A percentile compares a stretch with the other conserved stretches of the same genome.
Conservation (phyloP, 305 asterid species). For the Rubia peregrina region DNA sequence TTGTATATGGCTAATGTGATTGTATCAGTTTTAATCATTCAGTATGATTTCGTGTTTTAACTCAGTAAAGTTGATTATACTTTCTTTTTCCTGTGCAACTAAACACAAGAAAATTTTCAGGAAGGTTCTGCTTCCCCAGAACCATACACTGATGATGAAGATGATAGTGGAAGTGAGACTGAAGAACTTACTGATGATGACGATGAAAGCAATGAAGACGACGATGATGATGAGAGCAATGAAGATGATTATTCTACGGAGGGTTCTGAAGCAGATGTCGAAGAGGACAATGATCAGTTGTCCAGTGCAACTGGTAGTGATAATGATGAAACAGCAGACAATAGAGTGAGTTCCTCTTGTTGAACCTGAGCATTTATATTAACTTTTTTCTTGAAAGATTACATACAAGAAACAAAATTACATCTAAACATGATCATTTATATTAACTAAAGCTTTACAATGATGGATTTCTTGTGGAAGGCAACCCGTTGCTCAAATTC, state of each 20-base stretch:
- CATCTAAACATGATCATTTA: no score
- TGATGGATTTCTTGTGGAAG: neutral
- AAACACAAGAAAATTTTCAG: constrained; percentile 32
- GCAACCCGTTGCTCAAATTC: neutral
- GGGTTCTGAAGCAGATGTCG: constrained; percentile 46
- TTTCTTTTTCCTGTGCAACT: constrained; percentile 16
- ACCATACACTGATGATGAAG: constrained; percentile 86
- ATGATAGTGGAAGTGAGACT: constrained; percentile 80
- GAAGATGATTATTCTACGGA: constrained; percentile 52
- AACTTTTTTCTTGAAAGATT: no score
- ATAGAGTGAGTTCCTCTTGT: constrained; percentile 43
- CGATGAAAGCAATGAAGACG: constrained; percentile 55
- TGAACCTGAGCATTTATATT: constrained; percentile 20
- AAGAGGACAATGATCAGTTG: constrained; percentile 52
- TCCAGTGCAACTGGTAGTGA: constrained; percentile 42
- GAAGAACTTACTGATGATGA: constrained; percentile 73
- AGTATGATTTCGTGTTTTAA: neutral
- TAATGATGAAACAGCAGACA: constrained; percentile 35
- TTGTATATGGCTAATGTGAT: neutral
- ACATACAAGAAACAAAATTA: no score
- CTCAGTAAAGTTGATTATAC: constrained; percentile 4
- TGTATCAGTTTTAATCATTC: neutral
- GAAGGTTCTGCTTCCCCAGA: constrained; percentile 72
- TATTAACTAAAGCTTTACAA: neutral
- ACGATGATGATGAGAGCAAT: constrained; percentile 32